A percentile compares a stretch with the other conserved stretches of the same genome.
These are phyloP conservation scores for Datisca glomerata DNA, from an alignment of 306 rosid species.

Conservation along the genomic window DNA sequence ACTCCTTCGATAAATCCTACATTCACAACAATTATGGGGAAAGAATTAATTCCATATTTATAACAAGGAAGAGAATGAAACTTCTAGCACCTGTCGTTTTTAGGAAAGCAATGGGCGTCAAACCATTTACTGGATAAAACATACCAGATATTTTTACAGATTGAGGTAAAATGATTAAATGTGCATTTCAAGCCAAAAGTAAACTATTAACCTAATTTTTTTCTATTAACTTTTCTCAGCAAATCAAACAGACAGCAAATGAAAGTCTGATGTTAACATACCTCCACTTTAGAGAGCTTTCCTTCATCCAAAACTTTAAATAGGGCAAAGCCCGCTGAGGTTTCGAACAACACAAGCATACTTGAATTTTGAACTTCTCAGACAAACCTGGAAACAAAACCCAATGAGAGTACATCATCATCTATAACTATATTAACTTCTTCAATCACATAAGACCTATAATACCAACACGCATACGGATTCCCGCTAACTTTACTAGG, in stretches of 20 bases:
- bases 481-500: too few relatives aligned
- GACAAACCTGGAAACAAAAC: constrained; percentile 21
- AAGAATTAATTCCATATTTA: neutral
- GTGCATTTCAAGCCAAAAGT: constrained; percentile 1
- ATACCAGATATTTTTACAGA: too few relatives aligned
- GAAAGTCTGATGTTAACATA: constrained; percentile 5
- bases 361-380: constrained; percentile 7
- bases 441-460: too few relatives aligned
- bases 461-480: too few relatives aligned
- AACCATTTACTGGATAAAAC: too few relatives aligned
- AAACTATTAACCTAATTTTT: neutral
- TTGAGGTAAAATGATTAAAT: too few relatives aligned
- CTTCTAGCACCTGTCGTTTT: neutral
- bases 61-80: neutral
- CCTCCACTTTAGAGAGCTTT: constrained; percentile 71
- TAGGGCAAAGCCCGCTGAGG: constrained; percentile 71
- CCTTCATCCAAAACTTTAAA: constrained; percentile 77
- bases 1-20: constrained; percentile 62
- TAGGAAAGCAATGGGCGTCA: too few relatives aligned
- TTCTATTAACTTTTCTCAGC: too few relatives aligned
- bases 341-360: constrained; percentile 72
- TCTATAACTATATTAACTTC: neutral
- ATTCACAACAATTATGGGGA: neutral
- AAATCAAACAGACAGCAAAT: neutral
- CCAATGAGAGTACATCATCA: too few relatives aligned